phyloP scores from a whole-genome alignment of 2,329 filamentous ascomycete species.

The Dichotomopilus funicola region DNA sequence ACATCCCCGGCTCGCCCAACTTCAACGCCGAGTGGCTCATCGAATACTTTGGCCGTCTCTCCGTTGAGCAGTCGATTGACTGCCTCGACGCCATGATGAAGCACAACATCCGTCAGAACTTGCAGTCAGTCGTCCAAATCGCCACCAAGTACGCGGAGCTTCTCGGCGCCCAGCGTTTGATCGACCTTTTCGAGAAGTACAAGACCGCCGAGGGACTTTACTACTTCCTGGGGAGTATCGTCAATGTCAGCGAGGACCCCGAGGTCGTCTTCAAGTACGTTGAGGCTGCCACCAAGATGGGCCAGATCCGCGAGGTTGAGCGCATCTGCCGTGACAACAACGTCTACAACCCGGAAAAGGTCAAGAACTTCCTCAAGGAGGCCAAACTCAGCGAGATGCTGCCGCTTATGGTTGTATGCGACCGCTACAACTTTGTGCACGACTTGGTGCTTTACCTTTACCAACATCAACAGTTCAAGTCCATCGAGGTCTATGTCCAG shows the following conservation, averaged over 20 bases:
- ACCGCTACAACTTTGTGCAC: constrained; percentile 98
- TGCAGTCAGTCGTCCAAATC: constrained; percentile 90
- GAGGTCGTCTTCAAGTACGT: constrained; percentile 99
- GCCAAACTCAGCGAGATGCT: constrained; percentile 87
- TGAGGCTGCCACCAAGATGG: constrained; percentile 89
- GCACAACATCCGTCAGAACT: constrained; percentile 91
- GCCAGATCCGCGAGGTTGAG: constrained; percentile 92
- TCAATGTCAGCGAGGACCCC: constrained; percentile 90
- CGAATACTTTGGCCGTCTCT: constrained; percentile 87
- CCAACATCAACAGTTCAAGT: constrained; percentile 98
- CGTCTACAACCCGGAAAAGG: constrained; percentile 84
- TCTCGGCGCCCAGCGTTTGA: constrained; percentile 76
- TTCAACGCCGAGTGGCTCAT: constrained; percentile 88
- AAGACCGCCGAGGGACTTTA: constrained; percentile 94
- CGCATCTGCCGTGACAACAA: constrained; percentile 94
- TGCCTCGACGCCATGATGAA: constrained; percentile 96
- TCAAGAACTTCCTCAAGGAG: constrained; percentile 99
- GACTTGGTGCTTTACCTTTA: constrained; percentile 95
- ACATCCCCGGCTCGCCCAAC: constrained; percentile 74
- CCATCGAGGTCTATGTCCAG: constrained; percentile 97
- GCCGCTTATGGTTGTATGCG: constrained; percentile 95
- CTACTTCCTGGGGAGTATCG: constrained; percentile 96
- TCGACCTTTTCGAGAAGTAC: constrained; percentile 95
- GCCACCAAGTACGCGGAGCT: constrained; percentile 98
- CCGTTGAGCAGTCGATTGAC: constrained; percentile 89